Evolutionary conservation across 1,284 basidiomycete genomes (phyloP).

Genomic region (Xanthoconium separans): DNA sequence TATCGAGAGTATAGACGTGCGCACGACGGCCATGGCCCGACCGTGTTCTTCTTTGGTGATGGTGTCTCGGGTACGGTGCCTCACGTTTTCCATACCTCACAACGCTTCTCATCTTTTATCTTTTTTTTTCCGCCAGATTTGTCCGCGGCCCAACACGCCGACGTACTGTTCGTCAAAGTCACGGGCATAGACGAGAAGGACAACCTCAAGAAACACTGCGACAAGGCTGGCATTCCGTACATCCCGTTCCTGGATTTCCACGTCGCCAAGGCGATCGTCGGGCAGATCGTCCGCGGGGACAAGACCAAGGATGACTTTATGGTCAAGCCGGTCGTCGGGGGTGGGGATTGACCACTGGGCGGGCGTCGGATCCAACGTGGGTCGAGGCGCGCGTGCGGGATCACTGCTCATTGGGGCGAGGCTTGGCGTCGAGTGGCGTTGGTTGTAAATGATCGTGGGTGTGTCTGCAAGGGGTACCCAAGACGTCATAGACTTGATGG

Average conservation of each 20-base stretch:
- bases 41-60: conserved; percentile 93
- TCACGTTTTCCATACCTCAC: not conserved
- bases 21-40: conserved; percentile 64
- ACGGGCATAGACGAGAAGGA: conserved; percentile 74
- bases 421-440: not conserved
- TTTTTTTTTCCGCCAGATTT: conserved; percentile 53
- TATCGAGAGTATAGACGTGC: conserved; percentile 52
- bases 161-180: conserved; percentile 87
- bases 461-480: not conserved
- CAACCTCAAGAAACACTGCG: conserved; percentile 82
- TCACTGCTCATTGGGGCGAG: no score
- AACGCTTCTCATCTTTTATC: no score
- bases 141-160: conserved; percentile 86
- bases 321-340: conserved; percentile 7
- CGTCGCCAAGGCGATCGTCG: conserved; percentile 20
- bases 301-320: conserved; percentile 22
- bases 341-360: no score
- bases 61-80: conserved; percentile 76
- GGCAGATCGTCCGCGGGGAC: conserved; percentile 25
- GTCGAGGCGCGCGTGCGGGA: not conserved
- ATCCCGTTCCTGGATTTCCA: conserved; percentile 65
- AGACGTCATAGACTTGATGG: not conserved
- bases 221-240: conserved; percentile 62
- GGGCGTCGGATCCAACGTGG: no score
- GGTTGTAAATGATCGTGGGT: not conserved